Conservation (phyloP, 1,284 basidiomycete genomes). For the Ceratobasidium sp. region DNA sequence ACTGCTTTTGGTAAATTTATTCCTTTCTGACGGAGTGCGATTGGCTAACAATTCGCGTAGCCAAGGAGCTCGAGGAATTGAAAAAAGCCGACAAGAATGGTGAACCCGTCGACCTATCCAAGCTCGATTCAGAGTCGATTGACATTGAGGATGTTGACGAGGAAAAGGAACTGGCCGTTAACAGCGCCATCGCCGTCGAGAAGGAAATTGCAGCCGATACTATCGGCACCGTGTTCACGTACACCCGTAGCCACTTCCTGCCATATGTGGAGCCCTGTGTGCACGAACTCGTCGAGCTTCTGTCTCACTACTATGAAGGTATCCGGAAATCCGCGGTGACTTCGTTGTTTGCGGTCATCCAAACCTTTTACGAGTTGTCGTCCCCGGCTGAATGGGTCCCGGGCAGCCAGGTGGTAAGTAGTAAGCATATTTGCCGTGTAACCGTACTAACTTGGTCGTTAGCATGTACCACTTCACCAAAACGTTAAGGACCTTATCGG, state of each 20-base stretch:
- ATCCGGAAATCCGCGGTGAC: constrained; percentile 94
- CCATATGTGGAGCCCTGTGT: constrained; percentile 84
- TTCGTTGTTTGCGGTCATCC: constrained; percentile 86
- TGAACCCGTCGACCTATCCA: constrained; percentile 60
- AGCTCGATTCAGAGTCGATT: constrained; percentile 57
- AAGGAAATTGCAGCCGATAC: constrained; percentile 99
- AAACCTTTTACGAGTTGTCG: constrained; percentile 91
- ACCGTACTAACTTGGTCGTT: constrained; percentile 40
- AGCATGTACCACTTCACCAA: constrained; percentile 66
- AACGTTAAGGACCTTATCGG: constrained; percentile 84
- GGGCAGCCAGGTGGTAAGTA: constrained; percentile 66
- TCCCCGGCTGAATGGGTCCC: constrained; percentile 82
- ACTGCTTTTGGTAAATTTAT: constrained; percentile 46
- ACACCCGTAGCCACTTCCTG: constrained; percentile 84
- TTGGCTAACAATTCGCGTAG: constrained; percentile 44
- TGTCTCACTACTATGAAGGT: constrained; percentile 96
- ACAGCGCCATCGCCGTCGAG: constrained; percentile 96
- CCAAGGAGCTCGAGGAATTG: constrained; percentile 54
- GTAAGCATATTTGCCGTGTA: background rate
- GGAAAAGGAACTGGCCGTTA: constrained; percentile 86
- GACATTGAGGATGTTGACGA: constrained; percentile 83
- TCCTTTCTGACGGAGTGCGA: constrained; percentile 26
- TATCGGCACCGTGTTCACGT: constrained; percentile 86
- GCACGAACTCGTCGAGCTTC: constrained; percentile 79
- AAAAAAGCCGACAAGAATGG: constrained; percentile 62